Evolutionary conservation across 1,284 basidiomycete species (phyloP).

Genomic region (Pseudozyma tsukubaensis): DNA sequence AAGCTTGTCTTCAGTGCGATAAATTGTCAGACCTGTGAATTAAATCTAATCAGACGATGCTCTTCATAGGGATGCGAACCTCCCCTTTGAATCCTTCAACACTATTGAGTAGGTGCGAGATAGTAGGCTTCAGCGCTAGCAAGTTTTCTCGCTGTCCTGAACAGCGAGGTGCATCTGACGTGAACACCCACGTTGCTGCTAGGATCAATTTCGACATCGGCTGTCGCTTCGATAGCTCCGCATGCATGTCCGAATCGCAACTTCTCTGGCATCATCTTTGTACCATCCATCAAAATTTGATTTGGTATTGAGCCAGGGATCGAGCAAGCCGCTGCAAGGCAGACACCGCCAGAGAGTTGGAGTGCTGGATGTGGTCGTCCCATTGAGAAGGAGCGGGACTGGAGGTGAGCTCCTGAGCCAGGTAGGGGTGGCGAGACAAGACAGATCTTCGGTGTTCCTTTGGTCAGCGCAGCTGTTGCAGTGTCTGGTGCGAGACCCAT

Average conservation of each 20-base stretch:
- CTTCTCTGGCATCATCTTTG: slow-evolving; percentile 17
- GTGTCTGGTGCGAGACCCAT: no score
- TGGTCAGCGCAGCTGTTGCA: no score
- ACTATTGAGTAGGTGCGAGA: slow-evolving; percentile 10
- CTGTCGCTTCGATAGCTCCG: slow-evolving; percentile 19
- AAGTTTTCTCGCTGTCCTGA: slow-evolving; percentile 19
- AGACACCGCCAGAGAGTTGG: slow-evolving; percentile 20
- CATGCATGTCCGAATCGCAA: slow-evolving; percentile 16
- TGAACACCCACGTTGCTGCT: slow-evolving; percentile 15
- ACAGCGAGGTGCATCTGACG: slow-evolving; percentile 19
- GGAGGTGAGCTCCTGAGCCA: slow-evolving; percentile 9
- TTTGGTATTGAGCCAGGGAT: slow-evolving; percentile 21
- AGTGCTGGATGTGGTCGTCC: slow-evolving; percentile 19
- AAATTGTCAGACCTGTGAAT: no score
- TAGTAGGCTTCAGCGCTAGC: slow-evolving; percentile 18
- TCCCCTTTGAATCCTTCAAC: no score
- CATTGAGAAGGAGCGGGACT: slow-evolving; percentile 16
- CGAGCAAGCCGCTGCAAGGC: slow-evolving; percentile 21
- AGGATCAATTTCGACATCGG: slow-evolving; percentile 22
- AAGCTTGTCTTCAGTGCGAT: no score
- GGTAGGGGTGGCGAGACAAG: neutral
- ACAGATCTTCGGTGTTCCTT: no score
- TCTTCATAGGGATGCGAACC: no score
- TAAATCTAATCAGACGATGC: no score
- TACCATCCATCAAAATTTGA: slow-evolving; percentile 11